Evolutionary conservation across 169 alveolate genomes (phyloP).

Genomic region (Cryptosporidium viatorum): DNA sequence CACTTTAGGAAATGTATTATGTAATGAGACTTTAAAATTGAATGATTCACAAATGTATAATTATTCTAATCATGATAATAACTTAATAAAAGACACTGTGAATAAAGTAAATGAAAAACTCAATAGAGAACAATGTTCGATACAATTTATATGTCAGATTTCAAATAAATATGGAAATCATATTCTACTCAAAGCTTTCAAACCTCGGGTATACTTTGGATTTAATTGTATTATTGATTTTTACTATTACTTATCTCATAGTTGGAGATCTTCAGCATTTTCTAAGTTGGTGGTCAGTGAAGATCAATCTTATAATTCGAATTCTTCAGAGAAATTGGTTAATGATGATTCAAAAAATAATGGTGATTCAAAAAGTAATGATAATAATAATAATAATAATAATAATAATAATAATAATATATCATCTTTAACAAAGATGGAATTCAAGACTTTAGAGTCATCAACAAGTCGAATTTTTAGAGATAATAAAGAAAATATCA

Average conservation of each 20-base stretch:
- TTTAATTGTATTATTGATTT: conserved; percentile 66
- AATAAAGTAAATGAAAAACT: background rate
- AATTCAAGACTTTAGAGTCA: conserved; percentile 12
- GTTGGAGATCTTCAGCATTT: conserved; percentile 69
- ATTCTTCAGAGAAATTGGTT: background rate
- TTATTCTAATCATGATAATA: background rate
- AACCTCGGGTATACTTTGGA: conserved; percentile 57
- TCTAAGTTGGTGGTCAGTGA: conserved; percentile 7
- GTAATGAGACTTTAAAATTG: background rate
- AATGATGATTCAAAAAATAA: background rate
- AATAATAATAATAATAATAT: too few relatives aligned
- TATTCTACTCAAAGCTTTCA: conserved; percentile 26
- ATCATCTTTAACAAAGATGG: background rate
- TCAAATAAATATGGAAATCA: conserved; percentile 34
- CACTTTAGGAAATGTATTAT: conserved; percentile 8
- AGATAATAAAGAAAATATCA: background rate
- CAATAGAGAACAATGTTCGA: conserved; percentile 14
- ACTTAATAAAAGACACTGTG: background rate
- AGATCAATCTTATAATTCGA: background rate
- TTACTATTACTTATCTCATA: conserved; percentile 62
- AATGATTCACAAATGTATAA: background rate
- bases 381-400: too few relatives aligned
- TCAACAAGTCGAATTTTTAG: conserved; percentile 15
- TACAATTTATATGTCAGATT: conserved; percentile 45
- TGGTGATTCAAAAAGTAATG: background rate